Base-by-base conservation (phyloP, 1,284 basidiomycete genomes). In the Prillingera fragicola region DNA sequence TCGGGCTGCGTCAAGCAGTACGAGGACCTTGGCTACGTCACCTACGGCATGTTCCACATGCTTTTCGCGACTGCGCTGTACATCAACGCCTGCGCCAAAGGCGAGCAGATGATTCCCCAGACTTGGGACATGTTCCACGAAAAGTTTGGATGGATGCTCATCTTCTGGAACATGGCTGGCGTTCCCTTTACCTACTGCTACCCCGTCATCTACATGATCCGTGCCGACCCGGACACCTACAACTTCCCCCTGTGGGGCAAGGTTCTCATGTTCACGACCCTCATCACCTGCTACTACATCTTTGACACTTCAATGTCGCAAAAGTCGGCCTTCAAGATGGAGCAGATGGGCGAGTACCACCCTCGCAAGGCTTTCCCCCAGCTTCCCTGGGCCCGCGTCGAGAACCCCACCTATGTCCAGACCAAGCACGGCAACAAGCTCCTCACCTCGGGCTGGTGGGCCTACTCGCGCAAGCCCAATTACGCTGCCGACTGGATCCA, bases 81-180 rank as follows among this genome's bases (percentile, higher is more conserved):
- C 73, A 80, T 97, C 59, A 97, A 98, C 62, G 94, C 94, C 38
- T 98, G 91, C 57, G 85, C 80, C 54, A 92, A 92, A 70, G 89
- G 84, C 43, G 88, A 92, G 65, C 91, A 98, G 66, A 94, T 91
- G 71, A 98, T 99, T 55, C 95, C 95, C 15, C 92, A 97, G 69
- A 98, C 94, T 9, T 97, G 94, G 94, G 91, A 96, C 65, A 95
- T 96, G 88, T 92, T 83, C 74, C 87, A 92, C 63, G 91, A 96
- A 67, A 96, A 96, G 78, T 87, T 74, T 81, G 89, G 89, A 34
- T 92, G 89, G 76, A 84, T 94, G 79, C 83, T 92, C 56, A 92
- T 91, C 67, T 94, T 94, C 76, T 94, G 89, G 88, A 99, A 99
- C 74, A 85, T 97, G 69, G 89, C 94, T 19, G 95, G 94, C 47